These are phyloP conservation scores for Boletus reticuloceps DNA, from an alignment of 768 basidiomycete genomes.

Conservation along the genomic window DNA sequence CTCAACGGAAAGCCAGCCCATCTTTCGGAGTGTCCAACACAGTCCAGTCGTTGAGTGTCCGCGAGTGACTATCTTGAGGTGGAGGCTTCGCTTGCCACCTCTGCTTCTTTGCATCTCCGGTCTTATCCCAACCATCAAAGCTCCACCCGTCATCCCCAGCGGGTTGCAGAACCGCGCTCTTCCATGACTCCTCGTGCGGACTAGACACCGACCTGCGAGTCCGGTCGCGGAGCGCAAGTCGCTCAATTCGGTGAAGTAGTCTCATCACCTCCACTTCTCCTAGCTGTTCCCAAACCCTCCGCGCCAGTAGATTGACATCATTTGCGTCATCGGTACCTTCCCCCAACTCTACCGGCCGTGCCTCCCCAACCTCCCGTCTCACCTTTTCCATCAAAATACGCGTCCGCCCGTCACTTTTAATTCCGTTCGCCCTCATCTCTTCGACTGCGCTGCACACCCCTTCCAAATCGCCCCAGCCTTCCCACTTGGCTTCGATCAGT, in stretches of 20 bases:
- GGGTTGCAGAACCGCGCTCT: constrained; percentile 31
- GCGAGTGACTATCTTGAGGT: background rate
- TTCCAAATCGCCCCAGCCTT: constrained; percentile 74
- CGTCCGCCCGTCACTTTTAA: constrained; percentile 61
- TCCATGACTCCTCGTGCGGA: constrained; percentile 41
- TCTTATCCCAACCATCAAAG: constrained; percentile 46
- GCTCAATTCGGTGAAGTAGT: constrained; percentile 52
- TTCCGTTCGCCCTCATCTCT: constrained; percentile 83
- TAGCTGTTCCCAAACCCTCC: constrained; percentile 41
- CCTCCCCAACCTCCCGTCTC: constrained; percentile 58
- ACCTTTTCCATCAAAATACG: constrained; percentile 59
- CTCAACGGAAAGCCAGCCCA: constrained; percentile 9
- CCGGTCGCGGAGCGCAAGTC: constrained; percentile 29
- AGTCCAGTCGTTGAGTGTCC: background rate
- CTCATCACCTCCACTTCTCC: constrained; percentile 51
- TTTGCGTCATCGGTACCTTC: background rate
- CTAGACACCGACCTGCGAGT: constrained; percentile 10
- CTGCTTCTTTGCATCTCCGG: background rate
- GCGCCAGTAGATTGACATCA: constrained; percentile 34
- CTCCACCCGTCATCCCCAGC: constrained; percentile 41
- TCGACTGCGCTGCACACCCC: constrained; percentile 70
- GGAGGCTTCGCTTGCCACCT: background rate
- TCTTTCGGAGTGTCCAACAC: background rate
- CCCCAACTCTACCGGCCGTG: constrained; percentile 42
- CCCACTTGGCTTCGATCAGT: constrained; percentile 83